phyloP scores from a whole-genome alignment of 352 stramenopile genomes.

The Aphanomyces cochlioides region DNA sequence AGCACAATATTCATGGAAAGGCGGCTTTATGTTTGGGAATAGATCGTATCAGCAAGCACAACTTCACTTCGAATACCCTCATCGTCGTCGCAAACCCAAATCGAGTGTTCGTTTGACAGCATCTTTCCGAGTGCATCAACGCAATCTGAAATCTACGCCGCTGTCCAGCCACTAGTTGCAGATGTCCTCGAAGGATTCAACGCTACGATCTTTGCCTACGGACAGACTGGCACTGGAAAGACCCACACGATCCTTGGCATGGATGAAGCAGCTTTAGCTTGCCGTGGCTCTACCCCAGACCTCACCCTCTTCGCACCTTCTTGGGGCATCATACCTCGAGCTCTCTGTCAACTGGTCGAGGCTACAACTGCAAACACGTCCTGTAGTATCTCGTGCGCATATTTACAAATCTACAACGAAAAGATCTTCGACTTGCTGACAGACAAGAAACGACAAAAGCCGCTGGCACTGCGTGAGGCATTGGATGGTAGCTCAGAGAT shows the following conservation, averaged over 20 bases:
- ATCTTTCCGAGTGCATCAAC: slow-evolving; percentile 60
- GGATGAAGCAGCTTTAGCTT: slow-evolving; percentile 28
- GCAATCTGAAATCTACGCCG: slow-evolving; percentile 76
- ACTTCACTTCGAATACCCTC: slow-evolving; percentile 20
- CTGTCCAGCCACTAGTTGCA: slow-evolving; percentile 57
- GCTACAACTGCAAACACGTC: slow-evolving; percentile 28
- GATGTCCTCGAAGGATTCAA: slow-evolving; percentile 82
- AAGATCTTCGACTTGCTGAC: slow-evolving; percentile 87
- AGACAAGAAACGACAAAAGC: slow-evolving; percentile 57
- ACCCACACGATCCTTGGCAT: slow-evolving; percentile 89
- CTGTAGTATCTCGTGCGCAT: slow-evolving; percentile 71
- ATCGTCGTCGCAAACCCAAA: slow-evolving; percentile 34
- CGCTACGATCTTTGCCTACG: slow-evolving; percentile 90
- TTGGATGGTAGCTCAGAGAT: slow-evolving; percentile 53
- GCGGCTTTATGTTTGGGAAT: background rate
- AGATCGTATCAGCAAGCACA: slow-evolving; percentile 13
- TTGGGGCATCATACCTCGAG: slow-evolving; percentile 80
- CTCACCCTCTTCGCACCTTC: slow-evolving; percentile 15
- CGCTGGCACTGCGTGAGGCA: slow-evolving; percentile 66
- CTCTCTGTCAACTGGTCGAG: slow-evolving; percentile 65
- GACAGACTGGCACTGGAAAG: slow-evolving; percentile 88
- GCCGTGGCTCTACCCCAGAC: slow-evolving; percentile 14
- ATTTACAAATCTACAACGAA: slow-evolving; percentile 95
- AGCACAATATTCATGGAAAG: background rate
- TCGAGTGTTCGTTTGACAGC: slow-evolving; percentile 65